Percentiles rank a stretch among this genome's conserved stretches.
Conservation (phyloP, 805 yeast genomes). For the Saturnispora serradocipensis region DNA sequence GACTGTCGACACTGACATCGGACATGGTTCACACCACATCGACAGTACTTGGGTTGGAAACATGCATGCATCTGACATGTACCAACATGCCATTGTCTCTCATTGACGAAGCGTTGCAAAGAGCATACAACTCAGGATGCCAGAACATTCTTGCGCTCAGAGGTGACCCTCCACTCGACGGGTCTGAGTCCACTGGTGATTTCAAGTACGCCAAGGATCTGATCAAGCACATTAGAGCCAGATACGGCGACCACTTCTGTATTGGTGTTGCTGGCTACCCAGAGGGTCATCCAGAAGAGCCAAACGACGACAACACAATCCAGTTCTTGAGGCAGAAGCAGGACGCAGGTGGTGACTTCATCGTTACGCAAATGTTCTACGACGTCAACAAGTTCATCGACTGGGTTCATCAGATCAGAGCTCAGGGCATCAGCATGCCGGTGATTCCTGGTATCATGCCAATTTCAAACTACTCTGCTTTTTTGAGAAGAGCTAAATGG, state of each 20-base stretch:
- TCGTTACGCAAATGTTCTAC: slow-evolving; percentile 95
- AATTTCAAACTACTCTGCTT: slow-evolving; percentile 87
- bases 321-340: slow-evolving; percentile 73
- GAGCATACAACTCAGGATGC: slow-evolving; percentile 87
- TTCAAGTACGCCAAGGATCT: slow-evolving; percentile 85
- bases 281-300: slow-evolving; percentile 92
- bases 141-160: slow-evolving; percentile 89
- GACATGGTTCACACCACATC: slow-evolving; percentile 91
- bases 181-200: slow-evolving; percentile 68
- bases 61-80: slow-evolving; percentile 97
- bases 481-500: slow-evolving; percentile 92
- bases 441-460: slow-evolving; percentile 99
- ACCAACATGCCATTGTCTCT: slow-evolving; percentile 81
- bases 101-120: slow-evolving; percentile 76
- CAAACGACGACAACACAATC: slow-evolving; percentile 42
- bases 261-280: slow-evolving; percentile 98
- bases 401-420: slow-evolving; percentile 72
- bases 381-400: slow-evolving; percentile 75
- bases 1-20: slow-evolving; percentile 71
- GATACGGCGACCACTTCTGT: slow-evolving; percentile 82
- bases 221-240: slow-evolving; percentile 59
- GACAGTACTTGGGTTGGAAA: slow-evolving; percentile 82
- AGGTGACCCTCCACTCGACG: slow-evolving; percentile 88
- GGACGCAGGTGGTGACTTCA: slow-evolving; percentile 90
- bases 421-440: slow-evolving; percentile 69